Evolutionary conservation across 345 rosid genomes (phyloP).

Genomic region (Rhodamnia rubescens): DNA sequence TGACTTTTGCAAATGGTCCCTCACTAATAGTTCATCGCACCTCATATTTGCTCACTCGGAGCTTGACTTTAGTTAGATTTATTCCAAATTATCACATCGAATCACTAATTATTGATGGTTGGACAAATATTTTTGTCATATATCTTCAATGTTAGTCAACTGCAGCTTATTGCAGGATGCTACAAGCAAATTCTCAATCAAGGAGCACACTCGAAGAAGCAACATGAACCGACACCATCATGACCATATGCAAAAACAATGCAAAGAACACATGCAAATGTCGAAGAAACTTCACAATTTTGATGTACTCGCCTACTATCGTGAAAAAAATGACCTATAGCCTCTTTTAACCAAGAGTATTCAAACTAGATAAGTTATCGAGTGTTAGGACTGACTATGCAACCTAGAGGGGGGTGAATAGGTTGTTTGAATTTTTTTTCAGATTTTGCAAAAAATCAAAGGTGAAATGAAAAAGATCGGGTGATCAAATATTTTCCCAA

Average conservation of each 20-base stretch:
- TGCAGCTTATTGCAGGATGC: not conserved
- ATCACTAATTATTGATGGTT: not conserved
- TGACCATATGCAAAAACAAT: not conserved
- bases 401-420: too few relatives aligned
- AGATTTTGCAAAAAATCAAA: too few relatives aligned
- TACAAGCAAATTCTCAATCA: too few relatives aligned
- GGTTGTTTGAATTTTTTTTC: too few relatives aligned
- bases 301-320: not conserved
- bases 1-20: slow-evolving; percentile 94
- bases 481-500: too few relatives aligned
- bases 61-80: slow-evolving; percentile 61
- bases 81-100: not conserved
- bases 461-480: too few relatives aligned
- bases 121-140: too few relatives aligned
- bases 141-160: not conserved
- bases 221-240: not conserved
- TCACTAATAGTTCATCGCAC: slow-evolving; percentile 95
- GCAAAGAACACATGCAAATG: not conserved
- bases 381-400: too few relatives aligned
- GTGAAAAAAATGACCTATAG: not conserved
- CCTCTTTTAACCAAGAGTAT: not conserved
- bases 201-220: too few relatives aligned
- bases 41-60: slow-evolving; percentile 77
- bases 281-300: not conserved
- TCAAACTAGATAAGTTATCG: not conserved